These are phyloP conservation scores for Metschnikowia arizonensis DNA, from an alignment of 805 yeast species.

Conservation along the genomic window DNA sequence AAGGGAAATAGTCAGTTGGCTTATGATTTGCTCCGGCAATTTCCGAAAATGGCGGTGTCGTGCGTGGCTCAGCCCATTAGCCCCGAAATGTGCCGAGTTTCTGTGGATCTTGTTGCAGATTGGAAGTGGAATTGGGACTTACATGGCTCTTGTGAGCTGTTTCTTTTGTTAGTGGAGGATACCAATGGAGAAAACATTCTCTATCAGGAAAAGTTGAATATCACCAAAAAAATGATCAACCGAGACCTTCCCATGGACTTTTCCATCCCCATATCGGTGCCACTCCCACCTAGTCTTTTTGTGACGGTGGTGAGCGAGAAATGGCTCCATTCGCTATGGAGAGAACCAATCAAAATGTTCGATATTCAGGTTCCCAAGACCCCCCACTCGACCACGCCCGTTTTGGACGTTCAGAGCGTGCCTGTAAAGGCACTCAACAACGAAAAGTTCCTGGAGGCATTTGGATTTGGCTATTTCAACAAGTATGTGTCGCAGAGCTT, in stretches of 20 bases:
- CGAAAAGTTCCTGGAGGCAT: slow-evolving; percentile 45
- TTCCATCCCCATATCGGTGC: slow-evolving; percentile 47
- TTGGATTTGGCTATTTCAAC: slow-evolving; percentile 56
- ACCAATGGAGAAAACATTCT: slow-evolving; percentile 74
- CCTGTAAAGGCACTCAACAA: slow-evolving; percentile 47
- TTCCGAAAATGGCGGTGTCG: slow-evolving; percentile 62
- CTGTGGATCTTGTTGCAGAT: slow-evolving; percentile 60
- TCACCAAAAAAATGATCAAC: slow-evolving; percentile 47
- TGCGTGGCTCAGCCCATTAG: slow-evolving; percentile 77
- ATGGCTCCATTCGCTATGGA: slow-evolving; percentile 77
- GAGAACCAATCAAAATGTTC: slow-evolving; percentile 55
- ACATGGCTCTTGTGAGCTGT: slow-evolving; percentile 65
- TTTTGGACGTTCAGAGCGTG: slow-evolving; percentile 49
- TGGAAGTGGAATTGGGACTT: slow-evolving; percentile 73
- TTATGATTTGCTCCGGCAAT: slow-evolving; percentile 57
- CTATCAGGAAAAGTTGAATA: slow-evolving; percentile 50
- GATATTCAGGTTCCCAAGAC: slow-evolving; percentile 55
- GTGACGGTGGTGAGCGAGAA: slow-evolving; percentile 69
- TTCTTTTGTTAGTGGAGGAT: slow-evolving; percentile 73
- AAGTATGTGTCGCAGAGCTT: slow-evolving; percentile 71
- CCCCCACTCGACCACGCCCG: slow-evolving; percentile 57
- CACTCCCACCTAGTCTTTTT: slow-evolving; percentile 62
- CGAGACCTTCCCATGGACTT: slow-evolving; percentile 60
- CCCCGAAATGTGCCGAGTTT: slow-evolving; percentile 58
- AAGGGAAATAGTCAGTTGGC: slow-evolving; percentile 61